Percentiles rank a stretch among this genome's conserved stretches.
phyloP scores from a whole-genome alignment of 2,329 filamentous ascomycete genomes.

The Zymoseptoria pseudotritici region DNA sequence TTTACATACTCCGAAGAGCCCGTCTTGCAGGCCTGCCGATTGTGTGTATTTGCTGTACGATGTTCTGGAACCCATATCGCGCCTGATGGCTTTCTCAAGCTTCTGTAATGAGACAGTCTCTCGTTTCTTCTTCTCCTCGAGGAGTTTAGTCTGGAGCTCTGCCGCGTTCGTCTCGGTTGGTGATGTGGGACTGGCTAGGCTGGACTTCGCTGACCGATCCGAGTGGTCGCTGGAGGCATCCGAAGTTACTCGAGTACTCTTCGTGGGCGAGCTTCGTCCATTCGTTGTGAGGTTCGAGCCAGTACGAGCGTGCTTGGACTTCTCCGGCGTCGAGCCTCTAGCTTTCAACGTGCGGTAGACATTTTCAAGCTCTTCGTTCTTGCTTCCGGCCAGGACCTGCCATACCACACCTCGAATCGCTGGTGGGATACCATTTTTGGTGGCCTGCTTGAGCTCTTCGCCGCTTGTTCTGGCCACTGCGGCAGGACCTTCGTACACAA shows the following conservation, averaged over 20 bases:
- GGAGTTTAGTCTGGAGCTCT: conserved; percentile 59
- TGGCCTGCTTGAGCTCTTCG: conserved; percentile 82
- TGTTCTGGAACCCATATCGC: conserved; percentile 84
- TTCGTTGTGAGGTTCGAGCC: conserved; percentile 40
- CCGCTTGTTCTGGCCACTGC: conserved; percentile 81
- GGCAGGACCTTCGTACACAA: conserved; percentile 88
- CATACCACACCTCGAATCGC: conserved; percentile 97
- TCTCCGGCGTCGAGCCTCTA: conserved; percentile 73
- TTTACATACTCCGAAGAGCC: conserved; percentile 91
- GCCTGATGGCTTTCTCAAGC: conserved; percentile 84
- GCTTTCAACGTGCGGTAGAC: conserved; percentile 77
- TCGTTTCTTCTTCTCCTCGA: conserved; percentile 65
- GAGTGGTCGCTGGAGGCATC: conserved; percentile 82
- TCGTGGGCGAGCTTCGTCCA: conserved; percentile 48
- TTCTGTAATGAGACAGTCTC: conserved; percentile 67
- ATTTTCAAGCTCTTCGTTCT: conserved; percentile 79
- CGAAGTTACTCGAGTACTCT: conserved; percentile 54
- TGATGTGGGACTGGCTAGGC: conserved; percentile 29
- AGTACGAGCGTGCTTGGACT: conserved; percentile 13
- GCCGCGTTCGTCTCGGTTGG: conserved; percentile 24
- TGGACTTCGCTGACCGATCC: conserved; percentile 56
- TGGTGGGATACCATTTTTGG: conserved; percentile 86
- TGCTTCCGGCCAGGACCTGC: conserved; percentile 94
- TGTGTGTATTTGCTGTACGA: conserved; percentile 96
- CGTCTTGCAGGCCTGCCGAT: conserved; percentile 83